phyloP scores from a whole-genome alignment of 176 grass and related monocot genomes.

The Aegilops speltoides region DNA sequence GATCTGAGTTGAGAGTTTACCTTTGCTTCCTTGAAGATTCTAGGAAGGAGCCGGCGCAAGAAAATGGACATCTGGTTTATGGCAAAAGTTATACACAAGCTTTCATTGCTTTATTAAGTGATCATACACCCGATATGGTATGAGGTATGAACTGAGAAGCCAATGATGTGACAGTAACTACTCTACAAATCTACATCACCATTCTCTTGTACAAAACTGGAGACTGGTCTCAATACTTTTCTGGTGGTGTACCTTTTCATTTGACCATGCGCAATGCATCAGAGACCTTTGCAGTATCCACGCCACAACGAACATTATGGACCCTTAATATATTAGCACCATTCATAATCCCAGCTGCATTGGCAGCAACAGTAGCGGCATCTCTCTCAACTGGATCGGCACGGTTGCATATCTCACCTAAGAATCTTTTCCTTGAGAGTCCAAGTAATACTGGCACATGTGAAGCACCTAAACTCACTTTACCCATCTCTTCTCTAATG shows the following conservation, averaged over 20 bases:
- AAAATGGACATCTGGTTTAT: constrained; percentile 5
- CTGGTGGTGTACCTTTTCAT: not conserved
- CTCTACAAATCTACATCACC: not conserved
- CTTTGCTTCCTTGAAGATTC: constrained; percentile 13
- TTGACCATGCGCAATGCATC: constrained; percentile 37
- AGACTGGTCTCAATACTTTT: not conserved
- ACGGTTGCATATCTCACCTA: constrained; percentile 67
- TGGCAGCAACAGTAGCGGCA: constrained; percentile 44
- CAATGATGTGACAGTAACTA: not conserved
- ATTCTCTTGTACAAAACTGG: constrained; percentile 24
- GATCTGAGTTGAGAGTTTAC: not conserved
- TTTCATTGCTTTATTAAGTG: constrained; percentile 10
- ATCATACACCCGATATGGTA: not conserved
- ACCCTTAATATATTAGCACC: constrained; percentile 88
- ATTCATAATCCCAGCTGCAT: constrained; percentile 45
- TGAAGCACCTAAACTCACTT: constrained; percentile 69
- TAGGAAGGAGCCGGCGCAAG: not conserved
- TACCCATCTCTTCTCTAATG: constrained; percentile 60
- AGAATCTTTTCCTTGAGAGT: constrained; percentile 71
- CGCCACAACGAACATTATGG: constrained; percentile 63
- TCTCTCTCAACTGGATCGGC: constrained; percentile 65
- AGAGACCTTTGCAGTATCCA: constrained; percentile 66
- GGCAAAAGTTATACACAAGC: not conserved
- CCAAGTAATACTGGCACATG: constrained; percentile 74
- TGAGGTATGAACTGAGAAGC: not conserved